A percentile compares a stretch with the other conserved stretches of the same genome.
Evolutionary conservation across 2,329 filamentous ascomycete species (phyloP).

Genomic region (Cladosporium velox): DNA sequence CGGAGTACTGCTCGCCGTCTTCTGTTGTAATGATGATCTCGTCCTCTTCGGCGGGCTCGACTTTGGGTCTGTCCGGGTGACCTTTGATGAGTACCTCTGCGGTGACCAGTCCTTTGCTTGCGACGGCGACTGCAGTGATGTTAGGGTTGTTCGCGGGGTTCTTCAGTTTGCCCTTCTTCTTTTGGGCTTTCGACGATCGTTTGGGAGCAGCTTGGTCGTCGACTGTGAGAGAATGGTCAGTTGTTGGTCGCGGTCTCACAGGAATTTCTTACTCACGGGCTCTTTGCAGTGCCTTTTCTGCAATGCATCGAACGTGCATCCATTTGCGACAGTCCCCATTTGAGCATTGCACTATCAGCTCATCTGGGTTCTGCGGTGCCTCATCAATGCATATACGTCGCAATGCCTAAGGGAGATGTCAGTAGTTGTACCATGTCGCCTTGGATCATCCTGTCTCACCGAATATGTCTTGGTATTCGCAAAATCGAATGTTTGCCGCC

Average conservation of each 20-base stretch:
- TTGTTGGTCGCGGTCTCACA: not conserved
- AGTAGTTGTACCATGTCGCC: not conserved
- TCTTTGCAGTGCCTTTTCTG: constrained; percentile 23
- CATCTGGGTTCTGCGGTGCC: constrained; percentile 45
- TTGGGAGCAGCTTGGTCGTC: constrained; percentile 21
- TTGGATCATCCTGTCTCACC: constrained; percentile 31
- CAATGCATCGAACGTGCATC: constrained; percentile 46
- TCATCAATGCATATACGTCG: constrained; percentile 44
- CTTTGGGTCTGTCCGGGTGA: constrained; percentile 22
- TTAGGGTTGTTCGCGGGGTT: constrained; percentile 22
- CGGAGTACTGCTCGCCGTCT: constrained; percentile 27
- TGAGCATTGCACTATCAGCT: constrained; percentile 45
- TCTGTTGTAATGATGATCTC: constrained; percentile 34
- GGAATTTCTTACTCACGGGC: not conserved
- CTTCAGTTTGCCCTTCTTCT: constrained; percentile 25
- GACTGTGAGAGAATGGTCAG: constrained; percentile 16
- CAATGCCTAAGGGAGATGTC: constrained; percentile 32
- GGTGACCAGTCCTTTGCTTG: constrained; percentile 22
- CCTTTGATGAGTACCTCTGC: constrained; percentile 34
- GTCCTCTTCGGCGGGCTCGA: constrained; percentile 25
- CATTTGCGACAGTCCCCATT: constrained; percentile 42
- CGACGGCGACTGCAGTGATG: constrained; percentile 13
- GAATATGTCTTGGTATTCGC: constrained; percentile 38
- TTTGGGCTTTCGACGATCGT: constrained; percentile 20
- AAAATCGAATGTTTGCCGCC: constrained; percentile 47